A percentile compares a stretch with the other conserved stretches of the same genome.
Evolutionary conservation across 192 early-diverging fungal species (phyloP).

Genomic region (Mortierella hygrophila): DNA sequence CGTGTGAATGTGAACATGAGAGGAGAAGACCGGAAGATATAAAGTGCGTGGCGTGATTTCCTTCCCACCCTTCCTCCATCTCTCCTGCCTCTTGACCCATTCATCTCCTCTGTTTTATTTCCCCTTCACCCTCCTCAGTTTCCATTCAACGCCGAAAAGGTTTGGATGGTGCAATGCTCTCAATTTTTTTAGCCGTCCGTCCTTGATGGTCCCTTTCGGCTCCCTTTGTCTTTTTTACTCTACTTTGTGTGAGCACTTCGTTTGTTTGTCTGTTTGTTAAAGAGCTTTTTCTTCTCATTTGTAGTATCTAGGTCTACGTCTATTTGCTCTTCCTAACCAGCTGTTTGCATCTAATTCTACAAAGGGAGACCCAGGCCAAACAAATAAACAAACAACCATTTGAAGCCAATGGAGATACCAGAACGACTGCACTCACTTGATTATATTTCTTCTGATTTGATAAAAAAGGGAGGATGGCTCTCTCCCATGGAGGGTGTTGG

Average conservation of each 20-base stretch:
- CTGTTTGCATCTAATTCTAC: background rate
- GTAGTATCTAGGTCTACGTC: background rate
- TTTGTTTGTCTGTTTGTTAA: background rate
- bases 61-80: background rate
- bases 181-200: background rate
- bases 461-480: background rate
- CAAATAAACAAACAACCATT: background rate
- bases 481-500: background rate
- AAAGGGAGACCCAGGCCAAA: background rate
- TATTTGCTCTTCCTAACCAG: background rate
- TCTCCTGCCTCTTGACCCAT: background rate
- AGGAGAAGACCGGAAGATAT: background rate
- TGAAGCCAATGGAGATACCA: background rate
- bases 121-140: background rate
- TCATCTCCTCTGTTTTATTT: background rate
- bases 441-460: background rate
- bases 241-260: too few species aligned
- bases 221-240: background rate
- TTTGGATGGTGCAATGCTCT: conserved; percentile 1
- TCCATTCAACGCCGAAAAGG: background rate
- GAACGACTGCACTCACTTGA: background rate
- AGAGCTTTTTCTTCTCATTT: background rate
- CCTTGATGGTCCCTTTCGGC: background rate
- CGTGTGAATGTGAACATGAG: too few species aligned
- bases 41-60: background rate